Conservation (phyloP, 2,329 filamentous ascomycete genomes). For the Passalora sequoiae region DNA sequence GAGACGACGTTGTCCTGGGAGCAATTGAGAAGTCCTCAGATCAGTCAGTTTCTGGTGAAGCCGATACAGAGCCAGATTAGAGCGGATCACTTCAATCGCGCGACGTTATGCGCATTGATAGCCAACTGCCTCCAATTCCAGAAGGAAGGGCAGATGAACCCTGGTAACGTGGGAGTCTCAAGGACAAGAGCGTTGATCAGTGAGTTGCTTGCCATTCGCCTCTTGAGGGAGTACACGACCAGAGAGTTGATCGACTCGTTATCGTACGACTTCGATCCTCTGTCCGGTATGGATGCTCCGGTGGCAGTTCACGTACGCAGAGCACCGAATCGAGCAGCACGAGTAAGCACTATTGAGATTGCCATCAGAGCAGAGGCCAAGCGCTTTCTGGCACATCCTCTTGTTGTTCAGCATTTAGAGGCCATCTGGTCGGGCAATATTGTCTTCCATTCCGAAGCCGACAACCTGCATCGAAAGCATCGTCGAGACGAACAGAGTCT, state of each 20-base stretch:
- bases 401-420: conserved; percentile 91
- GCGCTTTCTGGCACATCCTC: conserved; percentile 81
- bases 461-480: conserved; percentile 68
- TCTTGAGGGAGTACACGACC: conserved; percentile 84
- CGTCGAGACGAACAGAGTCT: conserved; percentile 31
- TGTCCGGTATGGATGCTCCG: conserved; percentile 67
- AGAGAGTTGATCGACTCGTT: conserved; percentile 88
- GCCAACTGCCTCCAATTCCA: conserved; percentile 90
- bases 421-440: conserved; percentile 96
- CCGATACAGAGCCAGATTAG: conserved; percentile 89
- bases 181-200: conserved; percentile 82
- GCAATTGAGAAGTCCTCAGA: conserved; percentile 88
- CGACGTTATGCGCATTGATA: conserved; percentile 83
- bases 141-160: conserved; percentile 77
- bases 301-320: conserved; percentile 38
- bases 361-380: conserved; percentile 91
- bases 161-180: conserved; percentile 77
- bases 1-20: conserved; percentile 94
- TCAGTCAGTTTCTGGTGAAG: conserved; percentile 92
- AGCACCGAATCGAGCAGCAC: conserved; percentile 56
- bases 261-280: conserved; percentile 89
- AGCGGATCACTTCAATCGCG: conserved; percentile 74
- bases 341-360: conserved; percentile 86
- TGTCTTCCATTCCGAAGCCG: conserved; percentile 84
- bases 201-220: conserved; percentile 81